Base-by-base conservation (phyloP, 495 filamentous ascomycete species). In the Penicillium diatomitis region DNA sequence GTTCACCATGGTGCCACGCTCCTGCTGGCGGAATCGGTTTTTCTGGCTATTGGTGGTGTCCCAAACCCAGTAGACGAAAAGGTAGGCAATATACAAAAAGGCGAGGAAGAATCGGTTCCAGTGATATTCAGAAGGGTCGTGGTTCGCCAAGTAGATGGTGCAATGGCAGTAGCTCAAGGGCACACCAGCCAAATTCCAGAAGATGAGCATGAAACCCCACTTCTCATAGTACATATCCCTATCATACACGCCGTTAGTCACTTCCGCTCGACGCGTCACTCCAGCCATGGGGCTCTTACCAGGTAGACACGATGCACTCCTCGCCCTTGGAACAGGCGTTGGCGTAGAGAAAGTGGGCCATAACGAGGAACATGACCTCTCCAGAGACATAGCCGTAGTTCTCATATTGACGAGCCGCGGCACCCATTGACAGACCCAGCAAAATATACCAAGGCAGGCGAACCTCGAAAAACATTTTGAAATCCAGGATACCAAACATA, bases 381-480 rank as follows among this genome's bases (percentile, higher is more conserved):
- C 85, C 87, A 47, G 87, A 86, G 10, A 98, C 88, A 63, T 90
- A 97, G 54, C 92, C 92, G 66, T 90, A 89, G 27, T 72, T 60
- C 45, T 97, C 90, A 55, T 87, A 96, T 72, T 96, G 92, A 47
- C 86, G 83, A 38, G 86, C 84, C 10, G 88, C 88, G 7, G 89
- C 80, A 41, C 80, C 88, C 57, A 80, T 76, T 37, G 82, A 83
- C 36, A 94, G 72, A 42, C 92, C 75, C 55, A 96, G 83, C 27
- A 98, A 77, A 44, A 95, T 95, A 69, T 82, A 98, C 92, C 92
- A 98, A 37, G 92, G 92, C 44, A 98, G 76, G 52, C 92, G 87
- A 52, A 98, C 91, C 71, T 98, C 92, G 63, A 91, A 95, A 74
- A 98, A 96, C 92, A 98, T 97, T 78, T 98, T 98, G 72, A 96